Conservation (phyloP, 495 filamentous ascomycete genomes). For the Margaritispora aquatica region DNA sequence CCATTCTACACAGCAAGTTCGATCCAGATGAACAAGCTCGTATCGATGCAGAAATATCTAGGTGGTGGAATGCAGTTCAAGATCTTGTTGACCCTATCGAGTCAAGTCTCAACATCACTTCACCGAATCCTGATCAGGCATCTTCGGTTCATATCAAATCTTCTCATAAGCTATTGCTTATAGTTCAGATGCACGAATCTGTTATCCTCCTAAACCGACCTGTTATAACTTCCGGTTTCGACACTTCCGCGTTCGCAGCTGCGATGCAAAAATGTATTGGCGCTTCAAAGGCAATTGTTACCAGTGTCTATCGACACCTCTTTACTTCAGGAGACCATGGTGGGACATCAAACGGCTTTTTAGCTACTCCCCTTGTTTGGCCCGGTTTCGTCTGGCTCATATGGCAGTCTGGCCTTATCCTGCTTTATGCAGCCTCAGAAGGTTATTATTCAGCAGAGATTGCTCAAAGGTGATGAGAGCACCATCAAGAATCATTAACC, state of each 20-base stretch:
- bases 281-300: conserved; percentile 13
- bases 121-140: not conserved
- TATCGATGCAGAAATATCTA: conserved; percentile 17
- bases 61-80: conserved; percentile 16
- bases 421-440: conserved; percentile 14
- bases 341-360: not conserved
- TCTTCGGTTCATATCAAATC: not conserved
- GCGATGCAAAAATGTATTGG: conserved; percentile 16
- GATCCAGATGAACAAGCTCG: conserved; percentile 9
- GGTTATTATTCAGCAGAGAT: conserved; percentile 7
- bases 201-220: conserved; percentile 14
- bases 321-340: not conserved
- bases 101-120: not conserved
- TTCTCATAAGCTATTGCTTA: conserved; percentile 10
- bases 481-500: not conserved
- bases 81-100: conserved; percentile 11
- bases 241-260: conserved; percentile 3
- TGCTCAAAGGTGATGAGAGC: conserved; percentile 10
- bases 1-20: conserved; percentile 1
- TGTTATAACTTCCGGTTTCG: conserved; percentile 9
- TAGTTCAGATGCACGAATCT: conserved; percentile 14
- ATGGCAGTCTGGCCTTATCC: conserved; percentile 10
- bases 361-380: conserved; percentile 11
- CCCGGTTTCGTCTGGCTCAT: conserved; percentile 12
- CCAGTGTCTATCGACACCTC: conserved; percentile 9